Conservation (phyloP, 768 basidiomycete genomes). For the Boletus edulis region DNA sequence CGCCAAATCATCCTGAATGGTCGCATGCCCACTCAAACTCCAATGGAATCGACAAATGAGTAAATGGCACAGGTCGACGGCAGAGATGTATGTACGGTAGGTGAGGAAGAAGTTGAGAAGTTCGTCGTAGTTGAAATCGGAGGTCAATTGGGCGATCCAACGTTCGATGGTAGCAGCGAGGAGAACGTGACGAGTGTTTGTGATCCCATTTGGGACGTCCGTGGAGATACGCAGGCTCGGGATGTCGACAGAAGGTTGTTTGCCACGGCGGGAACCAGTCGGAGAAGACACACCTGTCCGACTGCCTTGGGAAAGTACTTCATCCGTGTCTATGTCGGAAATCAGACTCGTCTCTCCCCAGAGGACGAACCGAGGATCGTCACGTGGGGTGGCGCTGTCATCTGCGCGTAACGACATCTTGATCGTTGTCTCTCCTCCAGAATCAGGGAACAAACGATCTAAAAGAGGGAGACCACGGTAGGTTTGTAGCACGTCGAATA, state of each 20-base stretch:
- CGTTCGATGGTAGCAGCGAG: conserved; percentile 90
- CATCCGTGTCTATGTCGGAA: conserved; percentile 33
- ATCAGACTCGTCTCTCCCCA: conserved; percentile 65
- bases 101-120: conserved; percentile 90
- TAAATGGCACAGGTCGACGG: conserved; percentile 76
- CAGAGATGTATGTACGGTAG: conserved; percentile 80
- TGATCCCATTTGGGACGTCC: conserved; percentile 31
- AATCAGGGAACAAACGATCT: conserved; percentile 58
- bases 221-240: conserved; percentile 25
- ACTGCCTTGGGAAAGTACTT: conserved; percentile 37
- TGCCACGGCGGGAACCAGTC: conserved; percentile 36
- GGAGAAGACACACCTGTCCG: conserved; percentile 40
- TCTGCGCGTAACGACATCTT: conserved; percentile 67
- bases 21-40: conserved; percentile 50
- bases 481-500: conserved; percentile 80
- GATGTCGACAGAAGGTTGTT: conserved; percentile 22
- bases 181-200: conserved; percentile 42
- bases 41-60: conserved; percentile 88
- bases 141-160: conserved; percentile 90
- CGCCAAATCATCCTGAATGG: conserved; percentile 60
- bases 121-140: conserved; percentile 82
- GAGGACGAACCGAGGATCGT: conserved; percentile 89
- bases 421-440: conserved; percentile 64
- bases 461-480: conserved; percentile 74
- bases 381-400: conserved; percentile 68